Percentiles rank a stretch among this genome's conserved stretches.
phyloP scores from a whole-genome alignment of 108 stramenopile genomes.

The Seminavis robusta region DNA sequence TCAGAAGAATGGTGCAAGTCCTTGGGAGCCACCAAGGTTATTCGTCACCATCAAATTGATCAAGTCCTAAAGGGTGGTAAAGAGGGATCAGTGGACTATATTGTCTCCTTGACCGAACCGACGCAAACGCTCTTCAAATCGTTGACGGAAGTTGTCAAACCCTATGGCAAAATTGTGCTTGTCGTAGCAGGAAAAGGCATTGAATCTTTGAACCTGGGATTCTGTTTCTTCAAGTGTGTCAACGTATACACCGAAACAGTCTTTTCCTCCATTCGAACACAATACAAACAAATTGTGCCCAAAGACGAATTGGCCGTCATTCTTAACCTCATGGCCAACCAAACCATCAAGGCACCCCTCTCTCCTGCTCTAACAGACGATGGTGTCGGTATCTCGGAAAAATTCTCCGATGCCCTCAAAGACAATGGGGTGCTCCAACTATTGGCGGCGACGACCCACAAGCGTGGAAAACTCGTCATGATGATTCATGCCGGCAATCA shows the following conservation, averaged over 20 bases:
- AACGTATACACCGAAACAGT: slow-evolving; percentile 46
- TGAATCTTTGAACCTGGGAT: slow-evolving; percentile 38
- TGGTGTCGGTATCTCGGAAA: slow-evolving; percentile 16
- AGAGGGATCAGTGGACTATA: slow-evolving; percentile 43
- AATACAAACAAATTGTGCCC: slow-evolving; percentile 22
- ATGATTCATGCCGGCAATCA: slow-evolving; percentile 15
- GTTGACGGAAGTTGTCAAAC: slow-evolving; percentile 43
- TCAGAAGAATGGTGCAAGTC: slow-evolving; percentile 34
- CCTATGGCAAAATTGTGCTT: slow-evolving; percentile 43
- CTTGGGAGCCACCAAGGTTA: slow-evolving; percentile 23
- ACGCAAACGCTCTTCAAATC: slow-evolving; percentile 20
- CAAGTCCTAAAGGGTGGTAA: slow-evolving; percentile 24
- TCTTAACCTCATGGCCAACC: slow-evolving; percentile 9
- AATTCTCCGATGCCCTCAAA: slow-evolving; percentile 19
- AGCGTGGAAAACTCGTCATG: slow-evolving; percentile 42
- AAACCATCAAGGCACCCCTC: slow-evolving; percentile 25
- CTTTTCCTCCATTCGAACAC: slow-evolving; percentile 34
- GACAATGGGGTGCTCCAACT: slow-evolving; percentile 29
- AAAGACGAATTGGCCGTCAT: slow-evolving; percentile 24
- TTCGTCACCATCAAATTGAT: slow-evolving; percentile 24
- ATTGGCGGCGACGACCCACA: slow-evolving; percentile 17
- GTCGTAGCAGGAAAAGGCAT: slow-evolving; percentile 45
- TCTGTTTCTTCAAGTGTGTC: slow-evolving; percentile 52
- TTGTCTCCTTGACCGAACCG: slow-evolving; percentile 51
- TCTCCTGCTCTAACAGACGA: slow-evolving; percentile 13